Percentiles rank a stretch among this genome's conserved stretches.
These are phyloP conservation scores for Rhododendron ferrugineum DNA, from an alignment of 148 eudicot genomes.

Conservation along the genomic window DNA sequence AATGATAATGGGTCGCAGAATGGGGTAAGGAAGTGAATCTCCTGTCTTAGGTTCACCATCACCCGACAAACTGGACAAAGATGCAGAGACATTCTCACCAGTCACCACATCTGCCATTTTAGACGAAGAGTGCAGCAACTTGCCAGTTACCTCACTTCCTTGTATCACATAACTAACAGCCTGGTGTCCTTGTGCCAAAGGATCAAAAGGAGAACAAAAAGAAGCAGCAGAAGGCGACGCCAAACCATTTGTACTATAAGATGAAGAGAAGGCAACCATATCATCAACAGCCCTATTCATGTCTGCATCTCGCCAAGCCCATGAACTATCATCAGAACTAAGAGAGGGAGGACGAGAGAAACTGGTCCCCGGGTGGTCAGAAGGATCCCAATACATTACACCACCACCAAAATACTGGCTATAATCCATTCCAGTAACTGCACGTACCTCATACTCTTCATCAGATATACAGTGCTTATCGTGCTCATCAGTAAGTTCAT, in stretches of 20 bases:
- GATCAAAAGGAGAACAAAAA: conserved; percentile 88
- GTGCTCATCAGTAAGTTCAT: conserved; percentile 65
- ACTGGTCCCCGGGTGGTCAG: conserved; percentile 73
- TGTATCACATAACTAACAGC: conserved; percentile 79
- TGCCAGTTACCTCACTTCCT: conserved; percentile 61
- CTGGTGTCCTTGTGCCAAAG: conserved; percentile 64
- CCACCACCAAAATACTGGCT: conserved; percentile 96
- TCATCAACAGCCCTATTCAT: conserved; percentile 94
- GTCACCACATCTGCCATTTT: conserved; percentile 50
- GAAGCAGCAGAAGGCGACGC: conserved; percentile 90
- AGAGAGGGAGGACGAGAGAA: conserved; percentile 98
- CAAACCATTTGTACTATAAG: conserved; percentile 88
- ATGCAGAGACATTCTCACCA: conserved; percentile 62
- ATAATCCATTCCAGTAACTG: conserved; percentile 74
- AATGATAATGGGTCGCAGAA: conserved; percentile 83
- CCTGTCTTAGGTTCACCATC: conserved; percentile 73
- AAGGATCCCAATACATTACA: conserved; percentile 95
- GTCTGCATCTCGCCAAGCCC: conserved; percentile 98
- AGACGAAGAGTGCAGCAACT: conserved; percentile 60
- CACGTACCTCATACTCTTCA: conserved; percentile 78
- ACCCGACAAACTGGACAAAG: conserved; percentile 41
- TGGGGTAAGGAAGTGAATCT: conserved; percentile 83
- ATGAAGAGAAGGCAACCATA: conserved; percentile 93
- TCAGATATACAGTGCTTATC: conserved; percentile 90
- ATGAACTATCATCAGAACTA: conserved; percentile 96